Evolutionary conservation across 345 rosid genomes (phyloP).

Genomic region (Eucalyptus guilfoylei): DNA sequence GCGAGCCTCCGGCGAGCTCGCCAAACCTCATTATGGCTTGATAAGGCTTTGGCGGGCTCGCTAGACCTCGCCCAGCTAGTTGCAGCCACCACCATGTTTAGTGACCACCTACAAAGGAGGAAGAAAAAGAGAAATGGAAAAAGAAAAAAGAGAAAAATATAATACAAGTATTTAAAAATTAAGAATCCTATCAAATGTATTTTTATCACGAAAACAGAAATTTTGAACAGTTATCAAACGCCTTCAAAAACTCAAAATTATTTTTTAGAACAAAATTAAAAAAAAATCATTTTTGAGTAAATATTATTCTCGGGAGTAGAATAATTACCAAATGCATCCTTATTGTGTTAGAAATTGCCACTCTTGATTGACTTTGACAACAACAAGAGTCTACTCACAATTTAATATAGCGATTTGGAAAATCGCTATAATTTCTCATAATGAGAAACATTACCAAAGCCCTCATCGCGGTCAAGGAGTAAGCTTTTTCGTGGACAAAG

Average conservation of each 20-base stretch:
- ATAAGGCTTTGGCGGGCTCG: too few species aligned
- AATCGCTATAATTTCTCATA: neutral
- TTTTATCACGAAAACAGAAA: accelerated
- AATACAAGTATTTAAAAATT: too few species aligned
- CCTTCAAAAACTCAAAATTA: accelerated
- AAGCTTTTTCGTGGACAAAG: neutral
- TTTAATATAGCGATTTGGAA: neutral
- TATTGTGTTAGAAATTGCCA: neutral
- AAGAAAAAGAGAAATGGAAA: too few species aligned
- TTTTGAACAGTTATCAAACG: too few species aligned
- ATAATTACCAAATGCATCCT: accelerated
- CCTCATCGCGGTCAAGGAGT: neutral
- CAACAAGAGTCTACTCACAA: neutral
- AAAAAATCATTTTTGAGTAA: too few species aligned
- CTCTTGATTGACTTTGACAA: neutral
- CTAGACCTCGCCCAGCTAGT: accelerated
- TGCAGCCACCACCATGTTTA: too few species aligned
- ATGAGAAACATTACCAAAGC: neutral
- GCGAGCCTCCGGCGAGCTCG: accelerated
- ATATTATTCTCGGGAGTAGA: accelerated
- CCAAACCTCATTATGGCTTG: too few species aligned
- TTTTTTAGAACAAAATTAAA: accelerated
- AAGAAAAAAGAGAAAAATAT: too few species aligned
- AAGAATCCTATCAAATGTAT: accelerated
- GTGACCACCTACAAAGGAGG: too few species aligned